Percentiles rank a stretch among this genome's conserved stretches.
Evolutionary conservation across 2,329 filamentous ascomycete genomes (phyloP).

Genomic region (Aureobasidium subglaciale): DNA sequence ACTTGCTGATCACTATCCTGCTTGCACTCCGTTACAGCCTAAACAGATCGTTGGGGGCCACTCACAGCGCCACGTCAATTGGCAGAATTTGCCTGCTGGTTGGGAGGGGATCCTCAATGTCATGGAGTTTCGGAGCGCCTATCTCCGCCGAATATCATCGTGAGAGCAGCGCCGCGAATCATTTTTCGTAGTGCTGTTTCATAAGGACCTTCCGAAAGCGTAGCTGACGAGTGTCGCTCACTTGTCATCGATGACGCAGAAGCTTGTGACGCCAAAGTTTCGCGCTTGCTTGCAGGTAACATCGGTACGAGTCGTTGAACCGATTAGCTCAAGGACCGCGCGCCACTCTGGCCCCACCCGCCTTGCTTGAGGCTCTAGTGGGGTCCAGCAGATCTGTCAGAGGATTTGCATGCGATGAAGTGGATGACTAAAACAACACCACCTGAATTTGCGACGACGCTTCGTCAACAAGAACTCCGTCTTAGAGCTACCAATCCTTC

Average conservation of each 20-base stretch:
- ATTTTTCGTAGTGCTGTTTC: constrained; percentile 10
- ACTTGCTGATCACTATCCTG: not conserved
- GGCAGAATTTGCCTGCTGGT: constrained; percentile 11
- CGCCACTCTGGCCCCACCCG: constrained; percentile 14
- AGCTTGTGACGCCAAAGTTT: not conserved
- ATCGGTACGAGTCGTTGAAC: not conserved
- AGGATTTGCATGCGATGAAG: constrained; percentile 3
- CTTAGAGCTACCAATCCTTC: not conserved
- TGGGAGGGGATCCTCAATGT: constrained; percentile 7
- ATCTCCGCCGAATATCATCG: constrained; percentile 4
- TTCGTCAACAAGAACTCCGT: not conserved
- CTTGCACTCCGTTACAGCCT: constrained; percentile 4
- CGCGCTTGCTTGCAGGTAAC: constrained; percentile 7
- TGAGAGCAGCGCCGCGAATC: not conserved
- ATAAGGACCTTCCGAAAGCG: constrained; percentile 13
- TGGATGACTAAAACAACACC: constrained; percentile 8
- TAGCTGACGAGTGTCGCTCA: constrained; percentile 6
- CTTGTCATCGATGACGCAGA: constrained; percentile 13
- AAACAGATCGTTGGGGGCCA: constrained; percentile 13
- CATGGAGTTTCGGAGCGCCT: not conserved
- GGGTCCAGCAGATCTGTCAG: constrained; percentile 7
- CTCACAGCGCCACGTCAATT: constrained; percentile 6
- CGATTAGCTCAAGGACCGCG: constrained; percentile 14
- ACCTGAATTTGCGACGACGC: not conserved
- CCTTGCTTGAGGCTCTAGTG: constrained; percentile 1